phyloP scores from a whole-genome alignment of 164 flowering plant genomes.

The Magnolia sinica region DNA sequence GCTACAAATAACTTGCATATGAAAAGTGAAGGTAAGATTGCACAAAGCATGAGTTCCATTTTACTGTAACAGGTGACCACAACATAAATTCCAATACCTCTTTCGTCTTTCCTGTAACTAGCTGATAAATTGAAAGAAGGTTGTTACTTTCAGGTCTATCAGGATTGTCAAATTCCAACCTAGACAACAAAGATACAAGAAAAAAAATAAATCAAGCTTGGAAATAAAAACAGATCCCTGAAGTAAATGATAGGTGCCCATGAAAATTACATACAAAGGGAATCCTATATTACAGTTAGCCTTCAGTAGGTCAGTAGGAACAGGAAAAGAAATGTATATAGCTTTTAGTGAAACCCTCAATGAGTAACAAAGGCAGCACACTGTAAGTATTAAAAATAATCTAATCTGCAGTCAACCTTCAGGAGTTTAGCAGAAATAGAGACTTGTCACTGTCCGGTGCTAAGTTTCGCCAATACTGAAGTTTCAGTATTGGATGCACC shows the following conservation, averaged over 20 bases:
- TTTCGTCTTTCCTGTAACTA: slow-evolving; percentile 74
- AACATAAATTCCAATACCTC: slow-evolving; percentile 43
- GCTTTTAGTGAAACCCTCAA: too few relatives aligned
- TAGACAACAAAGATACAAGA: slow-evolving; percentile 23
- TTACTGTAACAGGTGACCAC: neutral
- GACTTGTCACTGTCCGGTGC: too few relatives aligned
- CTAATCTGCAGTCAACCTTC: too few relatives aligned
- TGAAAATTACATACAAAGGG: neutral
- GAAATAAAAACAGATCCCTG: neutral
- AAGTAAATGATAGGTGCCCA: neutral
- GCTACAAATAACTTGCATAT: neutral
- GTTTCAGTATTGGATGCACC: too few relatives aligned
- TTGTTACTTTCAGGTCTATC: slow-evolving; percentile 96
- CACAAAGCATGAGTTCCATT: neutral
- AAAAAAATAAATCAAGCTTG: neutral
- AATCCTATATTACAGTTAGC: neutral
- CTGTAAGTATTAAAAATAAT: too few relatives aligned
- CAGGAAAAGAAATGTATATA: too few relatives aligned
- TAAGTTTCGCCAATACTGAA: too few relatives aligned
- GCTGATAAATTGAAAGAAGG: slow-evolving; percentile 90
- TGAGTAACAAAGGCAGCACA: too few relatives aligned
- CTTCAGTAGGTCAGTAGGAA: neutral
- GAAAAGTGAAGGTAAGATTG: neutral
- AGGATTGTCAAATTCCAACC: slow-evolving; percentile 90
- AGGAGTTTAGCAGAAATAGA: too few relatives aligned